Conservation (phyloP, 2,329 filamentous ascomycete genomes). For the Hawksworthiomyces lignivorus region DNA sequence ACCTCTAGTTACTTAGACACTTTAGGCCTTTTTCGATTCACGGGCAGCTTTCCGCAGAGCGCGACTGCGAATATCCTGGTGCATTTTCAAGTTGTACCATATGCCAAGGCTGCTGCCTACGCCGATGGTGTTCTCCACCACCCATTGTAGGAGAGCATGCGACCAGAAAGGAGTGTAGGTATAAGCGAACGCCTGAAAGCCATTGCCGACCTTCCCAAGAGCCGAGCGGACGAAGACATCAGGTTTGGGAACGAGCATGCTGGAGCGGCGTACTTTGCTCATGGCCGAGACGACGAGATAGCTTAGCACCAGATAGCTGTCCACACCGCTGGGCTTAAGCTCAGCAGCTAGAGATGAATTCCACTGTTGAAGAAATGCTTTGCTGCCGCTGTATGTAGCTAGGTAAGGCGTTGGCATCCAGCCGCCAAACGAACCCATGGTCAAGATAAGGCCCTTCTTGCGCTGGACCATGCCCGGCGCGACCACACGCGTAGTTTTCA, state of each 20-base stretch:
- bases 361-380: slow-evolving; percentile 97
- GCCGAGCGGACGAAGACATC: slow-evolving; percentile 73
- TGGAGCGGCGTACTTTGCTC: slow-evolving; percentile 85
- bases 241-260: slow-evolving; percentile 69
- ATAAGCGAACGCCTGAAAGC: slow-evolving; percentile 69
- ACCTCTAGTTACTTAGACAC: too few relatives aligned
- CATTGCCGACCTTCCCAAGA: slow-evolving; percentile 75
- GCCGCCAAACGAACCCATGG: slow-evolving; percentile 95
- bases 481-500: slow-evolving; percentile 79
- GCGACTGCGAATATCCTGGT: slow-evolving; percentile 71
- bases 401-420: slow-evolving; percentile 86
- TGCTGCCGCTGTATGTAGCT: slow-evolving; percentile 94
- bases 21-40: slow-evolving; percentile 64
- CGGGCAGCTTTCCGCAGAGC: slow-evolving; percentile 79
- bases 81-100: slow-evolving; percentile 57
- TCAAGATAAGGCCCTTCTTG: slow-evolving; percentile 82
- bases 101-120: slow-evolving; percentile 40
- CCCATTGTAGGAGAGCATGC: slow-evolving; percentile 83
- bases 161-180: slow-evolving; percentile 92
- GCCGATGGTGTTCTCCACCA: slow-evolving; percentile 54
- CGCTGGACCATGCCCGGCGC: slow-evolving; percentile 78
- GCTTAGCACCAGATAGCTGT: slow-evolving; percentile 84
- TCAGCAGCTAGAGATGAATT: slow-evolving; percentile 79
- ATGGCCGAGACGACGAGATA: slow-evolving; percentile 94
- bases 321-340: slow-evolving; percentile 69